A percentile compares a stretch with the other conserved stretches of the same genome.
phyloP scores from a whole-genome alignment of 140 eudicot genomes.

The Cichorium intybus region DNA sequence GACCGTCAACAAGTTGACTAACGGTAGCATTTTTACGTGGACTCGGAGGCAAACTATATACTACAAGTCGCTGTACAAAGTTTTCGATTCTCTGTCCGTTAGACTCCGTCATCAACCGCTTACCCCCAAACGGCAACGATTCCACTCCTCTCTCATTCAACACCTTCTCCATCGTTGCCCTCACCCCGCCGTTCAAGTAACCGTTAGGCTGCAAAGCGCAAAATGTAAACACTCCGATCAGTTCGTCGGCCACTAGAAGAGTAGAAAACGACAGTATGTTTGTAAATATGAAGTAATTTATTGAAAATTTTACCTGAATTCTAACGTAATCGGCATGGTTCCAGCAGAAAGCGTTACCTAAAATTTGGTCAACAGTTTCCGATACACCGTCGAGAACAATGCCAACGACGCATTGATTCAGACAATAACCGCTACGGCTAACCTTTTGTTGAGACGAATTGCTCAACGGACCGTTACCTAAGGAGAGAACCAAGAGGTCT shows the following conservation, averaged over 20 bases:
- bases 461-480: conserved; percentile 67
- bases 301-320: conserved; percentile 60
- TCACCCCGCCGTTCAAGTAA: conserved; percentile 27
- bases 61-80: conserved; percentile 82
- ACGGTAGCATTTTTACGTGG: conserved; percentile 83
- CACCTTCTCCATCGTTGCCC: conserved; percentile 35
- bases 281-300: neutral
- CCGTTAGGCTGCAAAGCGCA: conserved; percentile 69
- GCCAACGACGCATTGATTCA: conserved; percentile 42
- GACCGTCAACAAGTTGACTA: conserved; percentile 81
- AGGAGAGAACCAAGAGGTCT: conserved; percentile 71
- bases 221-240: conserved; percentile 20
- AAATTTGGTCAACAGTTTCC: conserved; percentile 83
- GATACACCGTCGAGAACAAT: conserved; percentile 83
- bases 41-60: conserved; percentile 86
- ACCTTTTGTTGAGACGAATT: conserved; percentile 29
- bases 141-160: conserved; percentile 76
- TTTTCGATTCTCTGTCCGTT: conserved; percentile 79
- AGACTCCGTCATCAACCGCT: conserved; percentile 85
- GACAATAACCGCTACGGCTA: conserved; percentile 44
- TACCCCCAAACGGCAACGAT: conserved; percentile 91
- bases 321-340: conserved; percentile 78
- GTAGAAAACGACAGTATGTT: neutral
- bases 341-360: conserved; percentile 89
- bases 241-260: neutral